Conservation (phyloP, 2,329 filamentous ascomycete genomes). For the Aspergillus sp. region DNA sequence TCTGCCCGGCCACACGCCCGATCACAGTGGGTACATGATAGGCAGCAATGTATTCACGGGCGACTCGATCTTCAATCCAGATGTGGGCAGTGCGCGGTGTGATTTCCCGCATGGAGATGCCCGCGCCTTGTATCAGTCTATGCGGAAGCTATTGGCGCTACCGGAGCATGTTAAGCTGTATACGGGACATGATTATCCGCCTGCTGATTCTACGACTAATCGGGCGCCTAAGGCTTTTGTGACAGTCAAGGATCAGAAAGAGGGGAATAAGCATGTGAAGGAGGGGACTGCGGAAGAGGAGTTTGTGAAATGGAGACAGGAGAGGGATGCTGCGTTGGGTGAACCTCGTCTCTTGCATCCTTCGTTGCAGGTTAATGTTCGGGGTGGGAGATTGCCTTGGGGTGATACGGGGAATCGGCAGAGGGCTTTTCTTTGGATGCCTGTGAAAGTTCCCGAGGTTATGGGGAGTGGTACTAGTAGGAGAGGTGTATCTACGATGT, state of each 20-base stretch:
- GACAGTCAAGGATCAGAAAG: slow-evolving; percentile 20
- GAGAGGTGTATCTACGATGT: too few species aligned
- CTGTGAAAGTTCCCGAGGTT: background rate
- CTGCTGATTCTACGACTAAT: slow-evolving; percentile 16
- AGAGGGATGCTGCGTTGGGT: slow-evolving; percentile 33
- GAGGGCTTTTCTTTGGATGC: background rate
- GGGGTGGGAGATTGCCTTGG: slow-evolving; percentile 37
- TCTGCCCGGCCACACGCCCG: slow-evolving; percentile 63
- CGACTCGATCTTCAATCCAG: slow-evolving; percentile 55
- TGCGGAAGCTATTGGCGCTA: slow-evolving; percentile 45
- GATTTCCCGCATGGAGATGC: slow-evolving; percentile 57
- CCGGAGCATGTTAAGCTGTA: slow-evolving; percentile 51
- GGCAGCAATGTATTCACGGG: slow-evolving; percentile 53
- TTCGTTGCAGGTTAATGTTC: slow-evolving; percentile 44
- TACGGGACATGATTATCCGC: slow-evolving; percentile 56
- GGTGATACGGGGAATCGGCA: background rate
- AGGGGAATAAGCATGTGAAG: slow-evolving; percentile 30
- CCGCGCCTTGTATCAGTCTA: slow-evolving; percentile 47
- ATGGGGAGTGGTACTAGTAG: background rate
- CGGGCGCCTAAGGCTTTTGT: background rate
- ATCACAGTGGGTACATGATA: slow-evolving; percentile 62
- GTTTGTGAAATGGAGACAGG: slow-evolving; percentile 34
- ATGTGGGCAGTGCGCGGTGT: slow-evolving; percentile 54
- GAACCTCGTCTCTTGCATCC: slow-evolving; percentile 41
- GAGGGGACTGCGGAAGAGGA: slow-evolving; percentile 28